Conservation (phyloP, 306 rosid genomes). For the Citrullus colocynthis region DNA sequence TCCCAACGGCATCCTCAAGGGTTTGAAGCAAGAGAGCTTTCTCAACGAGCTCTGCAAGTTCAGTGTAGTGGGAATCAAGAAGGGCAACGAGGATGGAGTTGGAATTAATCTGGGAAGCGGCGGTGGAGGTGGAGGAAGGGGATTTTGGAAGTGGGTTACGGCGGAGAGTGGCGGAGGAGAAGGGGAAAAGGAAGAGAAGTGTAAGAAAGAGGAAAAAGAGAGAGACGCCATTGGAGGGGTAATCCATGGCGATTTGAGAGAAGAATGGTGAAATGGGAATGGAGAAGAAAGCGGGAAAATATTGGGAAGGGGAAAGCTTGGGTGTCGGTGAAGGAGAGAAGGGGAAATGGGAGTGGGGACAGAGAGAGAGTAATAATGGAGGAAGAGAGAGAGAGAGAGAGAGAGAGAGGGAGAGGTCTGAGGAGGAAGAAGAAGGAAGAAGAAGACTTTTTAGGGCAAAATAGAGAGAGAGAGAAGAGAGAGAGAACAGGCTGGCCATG, state of each 20-base stretch:
- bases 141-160: constrained; percentile 14
- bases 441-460: constrained; percentile 4
- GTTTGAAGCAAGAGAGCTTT: constrained; percentile 77
- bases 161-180: constrained; percentile 27
- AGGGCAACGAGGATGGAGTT: constrained; percentile 90
- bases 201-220: not conserved
- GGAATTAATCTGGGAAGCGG: constrained; percentile 45
- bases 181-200: constrained; percentile 15
- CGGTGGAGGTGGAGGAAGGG: constrained; percentile 5
- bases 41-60: constrained; percentile 83
- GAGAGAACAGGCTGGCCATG: not conserved
- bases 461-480: not conserved
- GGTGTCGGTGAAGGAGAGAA: constrained; percentile 8
- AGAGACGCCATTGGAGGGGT: constrained; percentile 47
- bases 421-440: not conserved
- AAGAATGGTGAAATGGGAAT: not conserved
- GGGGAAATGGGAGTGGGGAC: not conserved
- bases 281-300: not conserved
- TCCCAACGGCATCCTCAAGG: constrained; percentile 59
- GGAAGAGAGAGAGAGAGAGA: not conserved
- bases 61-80: constrained; percentile 86
- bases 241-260: constrained; percentile 47
- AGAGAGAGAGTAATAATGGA: not conserved
- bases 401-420: not conserved
- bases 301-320: not conserved